Base-by-base conservation (phyloP, 2,329 filamentous ascomycete species). In the Phialophora verrucosa region DNA sequence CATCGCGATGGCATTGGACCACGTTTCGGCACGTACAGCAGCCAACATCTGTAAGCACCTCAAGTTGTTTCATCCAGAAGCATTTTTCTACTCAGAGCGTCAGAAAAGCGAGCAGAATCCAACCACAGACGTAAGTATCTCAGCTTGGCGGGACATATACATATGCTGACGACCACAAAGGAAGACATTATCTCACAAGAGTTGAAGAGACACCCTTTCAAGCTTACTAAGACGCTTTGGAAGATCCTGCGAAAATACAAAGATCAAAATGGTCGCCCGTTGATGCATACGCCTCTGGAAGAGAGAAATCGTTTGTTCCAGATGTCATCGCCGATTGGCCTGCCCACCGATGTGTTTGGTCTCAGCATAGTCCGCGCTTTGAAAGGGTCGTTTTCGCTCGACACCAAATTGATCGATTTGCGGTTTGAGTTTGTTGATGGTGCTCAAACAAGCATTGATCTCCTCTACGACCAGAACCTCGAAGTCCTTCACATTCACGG, bases 401-500 rank as follows among this genome's bases (percentile, higher is more conserved):
- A 74, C 55, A 6, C 1, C 31, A 65, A 49, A 47, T 69, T 72
- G 3, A 31, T 47, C 27, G 2, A 64, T 27, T 50, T 74, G 1
- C 44, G 51, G 5, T 3, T 75, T 12, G 35, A 63, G 11, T 54
- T 65, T 17, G 73, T 74, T 51, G 73, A 74, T 42, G 60, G 53
- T 10, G 66, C 64, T 29, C 27, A 35, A 3, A 60, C 49, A 0
- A 60, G 63, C 0, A 56, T 68, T 31, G 62, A 71, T 29, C 64
- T 75, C 3, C 67, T 72, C 50, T 59, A 73, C 8, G 27, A 68
- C 17, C 23, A 70, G 10, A 55, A 67, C 6, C 55, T 60, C 0
- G 29, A 50, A 8, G 27, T 53, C 11, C 59, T 76, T 11, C 32
- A 59, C 1, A 58, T 76, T 12, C 70, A 76, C 50, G 69, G 73